Evolutionary conservation across 345 rosid species (phyloP).

Genomic region (Cardamine resedifolia): DNA sequence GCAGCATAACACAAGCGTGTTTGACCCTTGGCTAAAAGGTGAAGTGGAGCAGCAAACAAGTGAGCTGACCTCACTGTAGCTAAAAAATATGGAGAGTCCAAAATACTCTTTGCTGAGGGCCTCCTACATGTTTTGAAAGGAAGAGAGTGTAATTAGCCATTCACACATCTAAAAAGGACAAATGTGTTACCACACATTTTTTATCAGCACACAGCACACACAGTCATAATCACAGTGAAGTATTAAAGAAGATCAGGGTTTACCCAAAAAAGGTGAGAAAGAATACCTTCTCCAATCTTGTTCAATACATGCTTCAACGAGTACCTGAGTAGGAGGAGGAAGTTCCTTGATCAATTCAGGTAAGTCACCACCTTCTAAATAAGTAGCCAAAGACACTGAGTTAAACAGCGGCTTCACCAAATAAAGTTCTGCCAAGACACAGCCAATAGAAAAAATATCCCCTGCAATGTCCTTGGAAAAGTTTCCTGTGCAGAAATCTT

Average conservation of each 20-base stretch:
- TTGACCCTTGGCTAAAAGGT: slow-evolving; percentile 65
- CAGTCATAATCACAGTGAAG: slow-evolving; percentile 10
- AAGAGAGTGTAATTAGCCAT: slow-evolving; percentile 23
- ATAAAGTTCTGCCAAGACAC: slow-evolving; percentile 82
- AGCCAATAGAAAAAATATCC: slow-evolving; percentile 84
- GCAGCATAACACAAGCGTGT: slow-evolving; percentile 76
- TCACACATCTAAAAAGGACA: background rate
- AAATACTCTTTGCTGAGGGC: slow-evolving; percentile 72
- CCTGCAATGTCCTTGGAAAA: slow-evolving; percentile 47
- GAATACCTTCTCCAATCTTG: slow-evolving; percentile 68
- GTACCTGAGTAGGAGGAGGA: slow-evolving; percentile 63
- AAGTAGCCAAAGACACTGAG: slow-evolving; percentile 58
- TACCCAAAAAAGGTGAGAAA: slow-evolving; percentile 10
- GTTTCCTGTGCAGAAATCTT: slow-evolving; percentile 43
- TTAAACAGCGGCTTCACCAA: slow-evolving; percentile 73
- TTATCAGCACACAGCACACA: slow-evolving; percentile 25
- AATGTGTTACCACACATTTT: background rate
- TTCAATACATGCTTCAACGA: slow-evolving; percentile 78
- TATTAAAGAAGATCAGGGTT: slow-evolving; percentile 1
- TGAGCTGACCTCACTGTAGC: slow-evolving; percentile 75
- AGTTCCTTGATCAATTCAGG: slow-evolving; percentile 68
- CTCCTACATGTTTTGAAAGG: slow-evolving; percentile 56
- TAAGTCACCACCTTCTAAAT: slow-evolving; percentile 49
- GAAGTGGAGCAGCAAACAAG: slow-evolving; percentile 83
- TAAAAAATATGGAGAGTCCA: slow-evolving; percentile 89